phyloP scores from a whole-genome alignment of 1,139 yeast genomes.

The Taiozyma sp. region DNA sequence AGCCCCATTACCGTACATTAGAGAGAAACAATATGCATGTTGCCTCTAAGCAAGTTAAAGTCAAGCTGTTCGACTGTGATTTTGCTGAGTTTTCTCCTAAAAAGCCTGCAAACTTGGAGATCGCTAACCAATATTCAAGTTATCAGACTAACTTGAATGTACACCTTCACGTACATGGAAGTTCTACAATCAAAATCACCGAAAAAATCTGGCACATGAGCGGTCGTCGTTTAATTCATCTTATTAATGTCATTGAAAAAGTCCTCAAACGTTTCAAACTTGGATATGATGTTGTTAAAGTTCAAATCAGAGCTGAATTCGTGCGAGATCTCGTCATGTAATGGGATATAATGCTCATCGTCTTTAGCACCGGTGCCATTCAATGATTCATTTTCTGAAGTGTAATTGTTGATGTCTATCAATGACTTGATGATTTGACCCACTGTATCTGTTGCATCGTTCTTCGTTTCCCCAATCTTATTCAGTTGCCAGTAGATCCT shows the following conservation, averaged over 20 bases:
- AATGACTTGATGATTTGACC: constrained; percentile 46
- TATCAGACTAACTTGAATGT: too few relatives aligned
- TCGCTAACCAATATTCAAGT: too few relatives aligned
- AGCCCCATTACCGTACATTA: too few relatives aligned
- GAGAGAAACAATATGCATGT: too few relatives aligned
- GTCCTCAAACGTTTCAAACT: constrained; percentile 44
- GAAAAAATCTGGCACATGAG: neutral
- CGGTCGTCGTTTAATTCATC: neutral
- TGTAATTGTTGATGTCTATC: constrained; percentile 30
- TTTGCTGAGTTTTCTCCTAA: too few relatives aligned
- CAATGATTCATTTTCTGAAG: constrained; percentile 5
- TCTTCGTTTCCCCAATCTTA: constrained; percentile 46
- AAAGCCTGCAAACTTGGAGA: too few relatives aligned
- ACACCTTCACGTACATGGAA: too few relatives aligned
- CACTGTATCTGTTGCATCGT: constrained; percentile 52
- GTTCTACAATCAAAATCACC: neutral
- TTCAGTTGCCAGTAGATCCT: constrained; percentile 51
- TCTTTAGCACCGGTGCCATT: neutral
- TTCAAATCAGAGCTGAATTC: constrained; percentile 14
- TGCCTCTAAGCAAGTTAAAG: too few relatives aligned
- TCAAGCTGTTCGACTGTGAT: too few relatives aligned
- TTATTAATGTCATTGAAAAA: constrained; percentile 37
- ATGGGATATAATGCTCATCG: constrained; percentile 12
- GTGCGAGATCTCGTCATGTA: constrained; percentile 23
- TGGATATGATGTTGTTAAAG: constrained; percentile 29